Evolutionary conservation across 768 basidiomycete species (phyloP).

Genomic region (Tylopilus intermedius): DNA sequence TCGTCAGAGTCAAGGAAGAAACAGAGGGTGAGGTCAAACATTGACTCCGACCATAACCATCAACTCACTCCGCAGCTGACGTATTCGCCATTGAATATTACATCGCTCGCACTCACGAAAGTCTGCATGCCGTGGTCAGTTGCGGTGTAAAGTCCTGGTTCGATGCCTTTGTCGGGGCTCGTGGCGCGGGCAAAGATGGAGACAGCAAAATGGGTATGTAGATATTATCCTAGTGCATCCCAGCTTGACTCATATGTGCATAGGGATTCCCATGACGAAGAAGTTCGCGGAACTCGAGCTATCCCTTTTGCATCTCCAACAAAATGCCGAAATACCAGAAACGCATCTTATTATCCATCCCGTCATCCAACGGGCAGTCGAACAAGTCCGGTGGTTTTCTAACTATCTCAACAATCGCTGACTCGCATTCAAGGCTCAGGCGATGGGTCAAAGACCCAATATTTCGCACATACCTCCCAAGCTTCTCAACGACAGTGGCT

Average conservation of each 20-base stretch:
- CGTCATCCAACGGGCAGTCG: slow-evolving; percentile 80
- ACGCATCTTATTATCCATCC: slow-evolving; percentile 91
- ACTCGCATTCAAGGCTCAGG: slow-evolving; percentile 36
- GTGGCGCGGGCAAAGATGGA: slow-evolving; percentile 67
- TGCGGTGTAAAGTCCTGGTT: slow-evolving; percentile 97
- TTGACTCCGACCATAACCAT: slow-evolving; percentile 33
- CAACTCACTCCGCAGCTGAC: slow-evolving; percentile 65
- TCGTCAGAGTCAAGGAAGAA: slow-evolving; percentile 74
- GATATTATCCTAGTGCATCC: slow-evolving; percentile 1
- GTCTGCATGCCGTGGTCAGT: slow-evolving; percentile 91
- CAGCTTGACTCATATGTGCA: slow-evolving; percentile 5
- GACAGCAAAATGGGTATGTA: slow-evolving; percentile 77
- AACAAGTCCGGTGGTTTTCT: slow-evolving; percentile 41
- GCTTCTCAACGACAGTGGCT: slow-evolving; percentile 78
- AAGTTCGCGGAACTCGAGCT: slow-evolving; percentile 98
- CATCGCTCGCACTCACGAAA: slow-evolving; percentile 91
- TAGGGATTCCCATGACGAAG: slow-evolving; percentile 94
- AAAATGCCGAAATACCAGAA: slow-evolving; percentile 98
- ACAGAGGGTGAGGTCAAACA: slow-evolving; percentile 53
- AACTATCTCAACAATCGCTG: slow-evolving; percentile 28
- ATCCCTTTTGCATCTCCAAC: slow-evolving; percentile 89
- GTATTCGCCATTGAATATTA: slow-evolving; percentile 76
- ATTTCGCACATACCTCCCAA: slow-evolving; percentile 71
- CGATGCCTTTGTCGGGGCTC: slow-evolving; percentile 90
- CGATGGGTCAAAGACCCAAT: slow-evolving; percentile 57